A percentile compares a stretch with the other conserved stretches of the same genome.
Evolutionary conservation across 2,329 filamentous ascomycete species (phyloP).

Genomic region (Trichoderma breve): DNA sequence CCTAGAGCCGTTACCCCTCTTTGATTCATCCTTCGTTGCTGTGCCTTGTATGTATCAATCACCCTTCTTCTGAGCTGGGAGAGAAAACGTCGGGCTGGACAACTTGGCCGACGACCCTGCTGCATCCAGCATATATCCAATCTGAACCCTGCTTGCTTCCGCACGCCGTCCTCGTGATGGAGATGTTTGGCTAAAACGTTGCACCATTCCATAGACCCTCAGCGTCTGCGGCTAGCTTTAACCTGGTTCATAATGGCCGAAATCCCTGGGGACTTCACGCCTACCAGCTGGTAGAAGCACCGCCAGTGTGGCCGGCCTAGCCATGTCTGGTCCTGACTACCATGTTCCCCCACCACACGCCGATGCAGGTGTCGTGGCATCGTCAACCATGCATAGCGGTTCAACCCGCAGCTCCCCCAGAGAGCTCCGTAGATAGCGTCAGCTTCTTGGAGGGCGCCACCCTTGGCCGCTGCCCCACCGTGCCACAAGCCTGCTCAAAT

Average conservation of each 20-base stretch:
- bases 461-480: slow-evolving; percentile 10
- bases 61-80: not conserved
- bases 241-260: not conserved
- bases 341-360: slow-evolving; percentile 11
- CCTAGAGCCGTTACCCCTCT: not conserved
- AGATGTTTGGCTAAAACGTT: not conserved
- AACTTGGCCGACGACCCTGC: not conserved
- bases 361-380: slow-evolving; percentile 26
- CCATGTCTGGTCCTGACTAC: slow-evolving; percentile 3
- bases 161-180: not conserved
- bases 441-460: slow-evolving; percentile 6
- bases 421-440: slow-evolving; percentile 21
- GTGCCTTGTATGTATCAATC: not conserved
- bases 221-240: not conserved
- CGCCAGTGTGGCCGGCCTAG: not conserved
- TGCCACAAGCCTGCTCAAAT: not conserved
- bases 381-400: slow-evolving; percentile 34
- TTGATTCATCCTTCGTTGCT: not conserved
- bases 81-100: not conserved
- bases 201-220: not conserved
- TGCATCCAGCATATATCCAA: not conserved
- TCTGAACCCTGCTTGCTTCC: not conserved
- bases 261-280: not conserved
- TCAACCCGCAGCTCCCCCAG: slow-evolving; percentile 36
- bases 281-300: not conserved